These are phyloP conservation scores for Pachysandra terminalis DNA, from an alignment of 164 flowering plant species.

Conservation along the genomic window DNA sequence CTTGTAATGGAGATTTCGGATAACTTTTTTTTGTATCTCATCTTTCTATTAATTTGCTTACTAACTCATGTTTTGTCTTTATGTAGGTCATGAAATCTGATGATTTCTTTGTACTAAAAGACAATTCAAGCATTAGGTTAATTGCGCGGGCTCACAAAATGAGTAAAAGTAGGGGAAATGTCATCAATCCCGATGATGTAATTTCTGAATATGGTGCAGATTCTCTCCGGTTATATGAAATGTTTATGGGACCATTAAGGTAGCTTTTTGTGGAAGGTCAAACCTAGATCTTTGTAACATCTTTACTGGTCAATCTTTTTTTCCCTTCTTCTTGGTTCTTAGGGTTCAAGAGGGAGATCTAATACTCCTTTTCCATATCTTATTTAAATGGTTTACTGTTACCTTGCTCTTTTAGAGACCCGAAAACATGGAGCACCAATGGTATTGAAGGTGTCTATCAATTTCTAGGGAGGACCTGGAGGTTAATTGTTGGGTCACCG, in stretches of 20 bases:
- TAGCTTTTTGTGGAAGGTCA: constrained; percentile 7
- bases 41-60: constrained; percentile 5
- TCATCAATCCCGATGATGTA: constrained; percentile 92
- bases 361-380: constrained; percentile 4
- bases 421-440: constrained; percentile 92
- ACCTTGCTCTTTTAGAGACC: constrained; percentile 54
- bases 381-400: not conserved
- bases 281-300: not conserved
- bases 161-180: constrained; percentile 99
- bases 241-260: constrained; percentile 96
- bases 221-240: constrained; percentile 95
- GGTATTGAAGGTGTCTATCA: constrained; percentile 98
- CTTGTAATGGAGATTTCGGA: constrained; percentile 20
- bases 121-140: constrained; percentile 64
- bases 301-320: not conserved
- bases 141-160: constrained; percentile 85
- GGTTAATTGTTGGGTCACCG: constrained; percentile 81
- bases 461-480: constrained; percentile 87
- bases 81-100: constrained; percentile 77
- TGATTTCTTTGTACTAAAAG: constrained; percentile 78
- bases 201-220: constrained; percentile 92
- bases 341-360: not conserved
- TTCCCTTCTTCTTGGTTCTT: not conserved
- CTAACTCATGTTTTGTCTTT: constrained; percentile 2
- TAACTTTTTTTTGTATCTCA: not conserved